Percentiles rank a stretch among this genome's conserved stretches.
Evolutionary conservation across 2,329 filamentous ascomycete genomes (phyloP).

Genomic region (Arachnomyces sp.): DNA sequence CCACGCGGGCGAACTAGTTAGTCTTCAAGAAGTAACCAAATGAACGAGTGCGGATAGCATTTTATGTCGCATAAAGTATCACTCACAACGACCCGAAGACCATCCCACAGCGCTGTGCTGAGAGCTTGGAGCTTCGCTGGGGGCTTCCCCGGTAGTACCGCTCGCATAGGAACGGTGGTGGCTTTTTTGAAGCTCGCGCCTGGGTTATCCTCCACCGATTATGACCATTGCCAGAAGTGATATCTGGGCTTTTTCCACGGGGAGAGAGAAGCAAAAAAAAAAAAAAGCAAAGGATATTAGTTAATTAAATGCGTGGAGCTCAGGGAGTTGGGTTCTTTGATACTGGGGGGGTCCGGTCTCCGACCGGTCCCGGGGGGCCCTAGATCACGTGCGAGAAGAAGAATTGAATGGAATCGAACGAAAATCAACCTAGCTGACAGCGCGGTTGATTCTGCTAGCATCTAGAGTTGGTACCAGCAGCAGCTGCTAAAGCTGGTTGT

Average conservation of each 20-base stretch:
- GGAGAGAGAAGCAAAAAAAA: constrained; percentile 9
- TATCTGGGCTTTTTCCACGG: not conserved
- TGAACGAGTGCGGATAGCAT: not conserved
- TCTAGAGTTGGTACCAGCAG: too few relatives aligned
- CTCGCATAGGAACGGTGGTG: constrained; percentile 57
- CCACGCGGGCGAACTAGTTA: not conserved
- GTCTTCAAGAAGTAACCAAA: too few relatives aligned
- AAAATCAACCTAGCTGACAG: too few relatives aligned
- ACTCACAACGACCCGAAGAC: constrained; percentile 63
- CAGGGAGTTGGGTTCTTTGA: too few relatives aligned
- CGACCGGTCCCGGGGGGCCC: too few relatives aligned
- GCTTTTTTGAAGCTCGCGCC: not conserved
- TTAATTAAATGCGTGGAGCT: too few relatives aligned
- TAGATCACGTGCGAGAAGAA: too few relatives aligned
- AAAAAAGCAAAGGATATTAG: too few relatives aligned
- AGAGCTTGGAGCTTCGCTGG: constrained; percentile 70
- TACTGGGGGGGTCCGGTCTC: too few relatives aligned
- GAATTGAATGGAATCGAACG: constrained; percentile 11
- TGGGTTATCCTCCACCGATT: not conserved
- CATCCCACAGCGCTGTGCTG: constrained; percentile 65
- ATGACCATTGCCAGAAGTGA: not conserved
- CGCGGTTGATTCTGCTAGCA: too few relatives aligned
- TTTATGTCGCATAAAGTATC: constrained; percentile 2
- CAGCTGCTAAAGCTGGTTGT: too few relatives aligned
- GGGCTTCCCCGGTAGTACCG: constrained; percentile 71